Percentiles rank a stretch among this genome's conserved stretches.
Evolutionary conservation across 208 protist genomes (phyloP).

Genomic region (Cochliopodium minus): DNA sequence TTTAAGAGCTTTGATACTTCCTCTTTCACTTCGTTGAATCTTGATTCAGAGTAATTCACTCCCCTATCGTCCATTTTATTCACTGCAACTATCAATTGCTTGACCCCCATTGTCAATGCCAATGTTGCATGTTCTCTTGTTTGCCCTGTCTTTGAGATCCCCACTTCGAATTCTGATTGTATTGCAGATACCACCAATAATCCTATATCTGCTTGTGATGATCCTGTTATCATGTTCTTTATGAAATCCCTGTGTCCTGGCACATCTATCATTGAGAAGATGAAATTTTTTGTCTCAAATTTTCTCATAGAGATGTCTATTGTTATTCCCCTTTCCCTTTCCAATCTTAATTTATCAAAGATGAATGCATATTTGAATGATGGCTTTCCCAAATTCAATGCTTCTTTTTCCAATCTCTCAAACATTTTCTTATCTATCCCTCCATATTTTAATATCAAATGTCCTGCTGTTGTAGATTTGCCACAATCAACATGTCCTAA

Average conservation of each 20-base stretch:
- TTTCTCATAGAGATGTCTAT: conserved; percentile 67
- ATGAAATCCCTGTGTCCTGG: conserved; percentile 72
- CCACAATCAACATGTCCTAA: too few relatives aligned
- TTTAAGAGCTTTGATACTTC: conserved; percentile 48
- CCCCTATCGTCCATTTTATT: conserved; percentile 64
- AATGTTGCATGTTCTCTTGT: conserved; percentile 66
- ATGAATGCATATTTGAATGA: conserved; percentile 82
- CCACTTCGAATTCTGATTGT: conserved; percentile 67
- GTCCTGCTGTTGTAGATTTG: too few relatives aligned
- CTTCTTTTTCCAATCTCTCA: conserved; percentile 55
- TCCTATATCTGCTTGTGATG: conserved; percentile 61
- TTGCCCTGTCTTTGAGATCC: conserved; percentile 66
- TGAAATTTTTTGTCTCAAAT: conserved; percentile 63
- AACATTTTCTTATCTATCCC: conserved; percentile 63
- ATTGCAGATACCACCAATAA: conserved; percentile 58
- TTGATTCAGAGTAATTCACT: conserved; percentile 58
- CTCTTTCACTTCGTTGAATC: conserved; percentile 61
- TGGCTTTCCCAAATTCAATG: conserved; percentile 49
- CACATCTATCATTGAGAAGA: conserved; percentile 69
- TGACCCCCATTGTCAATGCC: conserved; percentile 59
- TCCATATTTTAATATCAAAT: conserved; percentile 63
- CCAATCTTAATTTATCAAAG: conserved; percentile 71
- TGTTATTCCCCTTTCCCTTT: conserved; percentile 74
- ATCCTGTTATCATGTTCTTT: conserved; percentile 72
- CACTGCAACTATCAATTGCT: conserved; percentile 62